A percentile compares a stretch with the other conserved stretches of the same genome.
Evolutionary conservation across 2,329 filamentous ascomycete genomes (phyloP).

Genomic region (Cladosporium sp.): DNA sequence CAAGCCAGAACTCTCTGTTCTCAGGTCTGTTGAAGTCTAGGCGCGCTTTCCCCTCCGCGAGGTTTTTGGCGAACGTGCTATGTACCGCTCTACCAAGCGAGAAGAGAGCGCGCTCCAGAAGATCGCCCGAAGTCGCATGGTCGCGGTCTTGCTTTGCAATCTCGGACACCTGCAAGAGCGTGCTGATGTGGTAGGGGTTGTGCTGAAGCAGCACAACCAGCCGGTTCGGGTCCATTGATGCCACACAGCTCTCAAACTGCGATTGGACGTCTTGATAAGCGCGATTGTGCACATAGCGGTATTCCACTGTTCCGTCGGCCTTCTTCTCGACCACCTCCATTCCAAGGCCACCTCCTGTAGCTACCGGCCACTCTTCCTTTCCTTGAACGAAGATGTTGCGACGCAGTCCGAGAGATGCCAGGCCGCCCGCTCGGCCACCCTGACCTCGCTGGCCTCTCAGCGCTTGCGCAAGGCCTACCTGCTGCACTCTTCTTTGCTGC

Average conservation of each 20-base stretch:
- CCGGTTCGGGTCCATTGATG: slow-evolving; percentile 73
- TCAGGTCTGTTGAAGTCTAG: slow-evolving; percentile 76
- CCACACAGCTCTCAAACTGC: slow-evolving; percentile 73
- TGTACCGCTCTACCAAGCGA: slow-evolving; percentile 85
- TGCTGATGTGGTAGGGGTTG: slow-evolving; percentile 86
- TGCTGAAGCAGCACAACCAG: slow-evolving; percentile 69
- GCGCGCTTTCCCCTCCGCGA: slow-evolving; percentile 72
- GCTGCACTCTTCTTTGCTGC: slow-evolving; percentile 35
- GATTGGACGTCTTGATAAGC: slow-evolving; percentile 68
- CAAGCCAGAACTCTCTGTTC: slow-evolving; percentile 89
- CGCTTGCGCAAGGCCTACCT: slow-evolving; percentile 54
- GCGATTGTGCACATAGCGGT: slow-evolving; percentile 68
- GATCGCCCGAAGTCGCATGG: slow-evolving; percentile 74
- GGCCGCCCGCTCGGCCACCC: slow-evolving; percentile 54
- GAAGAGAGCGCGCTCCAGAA: slow-evolving; percentile 86
- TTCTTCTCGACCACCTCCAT: slow-evolving; percentile 64
- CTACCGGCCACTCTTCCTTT: slow-evolving; percentile 79
- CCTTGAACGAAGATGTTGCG: slow-evolving; percentile 81
- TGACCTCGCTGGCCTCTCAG: slow-evolving; percentile 46
- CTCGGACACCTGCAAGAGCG: slow-evolving; percentile 86
- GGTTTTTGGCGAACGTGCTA: slow-evolving; percentile 68
- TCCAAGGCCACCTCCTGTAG: slow-evolving; percentile 70
- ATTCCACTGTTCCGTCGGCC: slow-evolving; percentile 59
- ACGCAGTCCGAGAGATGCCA: slow-evolving; percentile 65
- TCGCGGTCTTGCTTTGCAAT: slow-evolving; percentile 90